Conservation (phyloP, 2,329 filamentous ascomycete species). For the Penicillium palitans region DNA sequence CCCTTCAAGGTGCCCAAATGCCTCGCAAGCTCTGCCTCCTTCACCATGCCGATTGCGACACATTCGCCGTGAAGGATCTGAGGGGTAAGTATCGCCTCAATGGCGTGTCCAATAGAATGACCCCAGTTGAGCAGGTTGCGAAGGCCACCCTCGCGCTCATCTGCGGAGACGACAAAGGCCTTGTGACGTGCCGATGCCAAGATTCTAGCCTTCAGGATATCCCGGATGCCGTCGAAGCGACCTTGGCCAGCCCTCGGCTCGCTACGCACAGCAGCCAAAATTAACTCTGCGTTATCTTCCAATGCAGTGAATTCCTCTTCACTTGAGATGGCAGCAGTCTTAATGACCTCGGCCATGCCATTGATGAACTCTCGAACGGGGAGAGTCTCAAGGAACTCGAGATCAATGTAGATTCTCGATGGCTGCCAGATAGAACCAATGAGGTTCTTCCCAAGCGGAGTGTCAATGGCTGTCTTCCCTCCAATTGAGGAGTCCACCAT, state of each 20-base stretch:
- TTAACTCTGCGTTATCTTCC: slow-evolving; percentile 75
- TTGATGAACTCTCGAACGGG: slow-evolving; percentile 94
- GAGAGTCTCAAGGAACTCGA: slow-evolving; percentile 86
- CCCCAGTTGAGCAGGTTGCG: slow-evolving; percentile 96
- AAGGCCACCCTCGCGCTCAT: slow-evolving; percentile 91
- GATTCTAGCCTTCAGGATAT: slow-evolving; percentile 75
- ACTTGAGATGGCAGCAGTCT: slow-evolving; percentile 96
- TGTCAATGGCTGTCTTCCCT: slow-evolving; percentile 97
- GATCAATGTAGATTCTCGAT: slow-evolving; percentile 87
- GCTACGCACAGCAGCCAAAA: slow-evolving; percentile 70
- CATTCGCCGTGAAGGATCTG: slow-evolving; percentile 95
- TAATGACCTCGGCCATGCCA: slow-evolving; percentile 97
- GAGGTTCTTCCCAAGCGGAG: slow-evolving; percentile 91
- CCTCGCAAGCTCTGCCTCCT: slow-evolving; percentile 90
- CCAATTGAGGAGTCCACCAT: slow-evolving; percentile 99
- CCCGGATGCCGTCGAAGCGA: slow-evolving; percentile 69
- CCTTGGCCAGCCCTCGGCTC: slow-evolving; percentile 56
- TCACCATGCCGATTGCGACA: slow-evolving; percentile 97
- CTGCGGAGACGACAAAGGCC: slow-evolving; percentile 87
- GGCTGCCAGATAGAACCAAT: slow-evolving; percentile 98
- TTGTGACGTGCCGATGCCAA: slow-evolving; percentile 90
- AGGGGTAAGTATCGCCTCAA: slow-evolving; percentile 91
- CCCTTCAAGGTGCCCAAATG: slow-evolving; percentile 82
- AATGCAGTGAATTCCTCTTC: slow-evolving; percentile 81
- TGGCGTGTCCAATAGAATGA: slow-evolving; percentile 95